Evolutionary conservation across 495 filamentous ascomycete genomes (phyloP).

Genomic region (Massariosphaeria phaeospora): DNA sequence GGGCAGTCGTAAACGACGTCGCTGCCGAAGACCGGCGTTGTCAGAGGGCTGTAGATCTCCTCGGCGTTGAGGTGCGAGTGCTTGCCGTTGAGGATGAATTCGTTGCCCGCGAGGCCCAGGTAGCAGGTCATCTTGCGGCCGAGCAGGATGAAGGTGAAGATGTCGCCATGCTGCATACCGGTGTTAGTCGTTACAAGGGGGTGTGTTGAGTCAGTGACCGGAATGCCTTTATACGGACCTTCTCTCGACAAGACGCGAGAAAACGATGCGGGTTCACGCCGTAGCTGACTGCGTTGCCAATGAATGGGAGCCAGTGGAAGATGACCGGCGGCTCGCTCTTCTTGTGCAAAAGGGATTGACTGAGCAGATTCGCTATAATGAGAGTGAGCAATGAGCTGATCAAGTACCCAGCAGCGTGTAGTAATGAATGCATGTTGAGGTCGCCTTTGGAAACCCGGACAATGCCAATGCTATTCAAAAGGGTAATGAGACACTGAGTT

Average conservation of each 20-base stretch:
- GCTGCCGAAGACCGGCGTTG: slow-evolving; percentile 78
- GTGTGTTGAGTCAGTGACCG: too few relatives aligned
- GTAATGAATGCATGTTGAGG: too few relatives aligned
- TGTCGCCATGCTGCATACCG: slow-evolving; percentile 58
- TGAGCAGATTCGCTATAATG: neutral
- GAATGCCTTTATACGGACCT: too few relatives aligned
- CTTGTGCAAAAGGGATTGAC: neutral
- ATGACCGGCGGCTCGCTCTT: slow-evolving; percentile 58
- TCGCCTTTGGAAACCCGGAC: too few relatives aligned
- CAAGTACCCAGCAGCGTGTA: too few relatives aligned
- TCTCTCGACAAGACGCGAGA: slow-evolving; percentile 62
- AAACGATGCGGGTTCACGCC: slow-evolving; percentile 80
- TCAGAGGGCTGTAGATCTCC: slow-evolving; percentile 60
- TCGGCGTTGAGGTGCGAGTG: slow-evolving; percentile 45
- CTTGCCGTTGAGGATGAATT: slow-evolving; percentile 54
- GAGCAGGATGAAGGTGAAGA: slow-evolving; percentile 74
- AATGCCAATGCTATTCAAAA: too few relatives aligned
- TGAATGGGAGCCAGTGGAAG: slow-evolving; percentile 76
- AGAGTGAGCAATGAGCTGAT: neutral
- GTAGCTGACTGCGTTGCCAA: slow-evolving; percentile 75
- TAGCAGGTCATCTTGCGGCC: slow-evolving; percentile 72
- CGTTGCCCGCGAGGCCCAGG: slow-evolving; percentile 73
- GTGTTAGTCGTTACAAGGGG: neutral
- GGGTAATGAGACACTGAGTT: too few relatives aligned
- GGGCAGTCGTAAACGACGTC: slow-evolving; percentile 88